A percentile compares a stretch with the other conserved stretches of the same genome.
Evolutionary conservation across 2,329 filamentous ascomycete species (phyloP).

Genomic region (Phialophora expanda): DNA sequence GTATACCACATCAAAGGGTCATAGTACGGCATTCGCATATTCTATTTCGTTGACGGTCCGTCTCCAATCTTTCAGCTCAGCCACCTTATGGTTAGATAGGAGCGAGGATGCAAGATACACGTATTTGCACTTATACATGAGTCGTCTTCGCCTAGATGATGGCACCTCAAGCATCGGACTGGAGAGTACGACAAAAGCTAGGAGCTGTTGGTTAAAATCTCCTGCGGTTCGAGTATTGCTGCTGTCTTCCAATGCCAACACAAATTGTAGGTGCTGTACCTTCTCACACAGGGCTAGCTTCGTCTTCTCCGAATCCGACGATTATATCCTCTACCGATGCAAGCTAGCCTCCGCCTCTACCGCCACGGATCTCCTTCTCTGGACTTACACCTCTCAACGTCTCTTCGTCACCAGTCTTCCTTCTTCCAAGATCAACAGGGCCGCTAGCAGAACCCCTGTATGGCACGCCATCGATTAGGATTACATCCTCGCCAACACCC

Average conservation of each 20-base stretch:
- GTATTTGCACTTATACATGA: background rate
- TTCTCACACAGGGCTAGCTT: background rate
- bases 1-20: conserved; percentile 3
- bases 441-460: background rate
- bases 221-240: background rate
- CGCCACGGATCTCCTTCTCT: background rate
- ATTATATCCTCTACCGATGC: background rate
- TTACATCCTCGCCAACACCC: background rate
- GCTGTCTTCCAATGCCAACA: background rate
- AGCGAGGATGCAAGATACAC: background rate
- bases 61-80: conserved; percentile 47
- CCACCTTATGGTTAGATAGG: conserved; percentile 31
- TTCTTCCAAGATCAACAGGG: background rate
- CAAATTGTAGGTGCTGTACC: background rate
- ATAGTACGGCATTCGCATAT: conserved; percentile 52
- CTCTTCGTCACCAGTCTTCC: background rate
- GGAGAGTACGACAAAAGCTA: background rate
- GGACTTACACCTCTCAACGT: background rate
- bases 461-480: background rate
- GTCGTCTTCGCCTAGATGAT: background rate
- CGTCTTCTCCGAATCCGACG: background rate
- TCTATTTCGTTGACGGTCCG: conserved; percentile 57
- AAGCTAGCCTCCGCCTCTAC: background rate
- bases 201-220: too few species aligned
- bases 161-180: background rate